Percentiles rank a stretch among this genome's conserved stretches.
phyloP scores from a whole-genome alignment of 495 filamentous ascomycete genomes.

The Podospora pseudoanserina region DNA sequence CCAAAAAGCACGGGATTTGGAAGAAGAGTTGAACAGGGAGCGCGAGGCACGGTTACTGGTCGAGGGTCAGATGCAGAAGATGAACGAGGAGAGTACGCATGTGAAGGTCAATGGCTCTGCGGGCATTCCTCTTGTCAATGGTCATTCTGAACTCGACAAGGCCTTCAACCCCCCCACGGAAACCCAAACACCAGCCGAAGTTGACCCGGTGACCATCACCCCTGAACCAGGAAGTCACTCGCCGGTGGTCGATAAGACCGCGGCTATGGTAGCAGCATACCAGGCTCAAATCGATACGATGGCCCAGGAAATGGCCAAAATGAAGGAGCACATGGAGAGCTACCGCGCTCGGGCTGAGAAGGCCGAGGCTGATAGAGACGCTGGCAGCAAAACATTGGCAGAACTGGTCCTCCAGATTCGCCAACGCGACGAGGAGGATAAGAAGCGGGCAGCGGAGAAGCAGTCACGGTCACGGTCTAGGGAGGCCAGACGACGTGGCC shows the following conservation, averaged over 20 bases:
- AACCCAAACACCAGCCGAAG: slow-evolving; percentile 25
- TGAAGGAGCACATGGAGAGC: slow-evolving; percentile 72
- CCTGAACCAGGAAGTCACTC: slow-evolving; percentile 26
- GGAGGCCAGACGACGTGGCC: slow-evolving; percentile 14
- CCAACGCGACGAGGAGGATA: slow-evolving; percentile 55
- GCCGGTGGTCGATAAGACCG: slow-evolving; percentile 42
- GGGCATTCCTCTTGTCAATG: slow-evolving; percentile 27
- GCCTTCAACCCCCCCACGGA: slow-evolving; percentile 41
- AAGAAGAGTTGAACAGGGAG: slow-evolving; percentile 73
- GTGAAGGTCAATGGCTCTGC: slow-evolving; percentile 36
- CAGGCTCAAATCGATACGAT: slow-evolving; percentile 75
- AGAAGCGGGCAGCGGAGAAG: slow-evolving; percentile 28
- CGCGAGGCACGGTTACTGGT: slow-evolving; percentile 75
- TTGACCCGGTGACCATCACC: slow-evolving; percentile 19
- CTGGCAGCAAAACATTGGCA: slow-evolving; percentile 66
- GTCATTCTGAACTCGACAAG: slow-evolving; percentile 35
- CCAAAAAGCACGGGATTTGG: slow-evolving; percentile 73
- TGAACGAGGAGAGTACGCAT: slow-evolving; percentile 55
- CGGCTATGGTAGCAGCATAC: slow-evolving; percentile 48
- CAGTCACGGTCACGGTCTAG: slow-evolving; percentile 24
- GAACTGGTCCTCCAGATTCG: slow-evolving; percentile 87
- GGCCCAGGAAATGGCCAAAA: slow-evolving; percentile 75
- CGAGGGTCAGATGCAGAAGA: slow-evolving; percentile 70
- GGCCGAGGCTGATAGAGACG: slow-evolving; percentile 69
- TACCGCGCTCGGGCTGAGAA: slow-evolving; percentile 74